Base-by-base conservation (phyloP, 495 filamentous ascomycete species). In the Penicillium nucicola region DNA sequence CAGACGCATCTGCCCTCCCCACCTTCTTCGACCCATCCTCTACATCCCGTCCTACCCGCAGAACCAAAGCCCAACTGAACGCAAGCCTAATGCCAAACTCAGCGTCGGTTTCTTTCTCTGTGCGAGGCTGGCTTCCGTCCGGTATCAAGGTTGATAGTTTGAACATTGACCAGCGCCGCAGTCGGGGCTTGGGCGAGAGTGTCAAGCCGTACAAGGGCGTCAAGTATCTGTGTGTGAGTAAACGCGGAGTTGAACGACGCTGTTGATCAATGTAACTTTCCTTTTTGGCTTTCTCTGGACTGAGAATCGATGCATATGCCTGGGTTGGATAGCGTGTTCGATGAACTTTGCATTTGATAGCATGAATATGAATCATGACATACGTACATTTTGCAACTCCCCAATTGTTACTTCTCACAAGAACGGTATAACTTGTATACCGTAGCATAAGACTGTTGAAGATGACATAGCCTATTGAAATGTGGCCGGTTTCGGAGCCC, bases 181-280 rank as follows among this genome's bases (percentile, higher is more conserved):
- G 89, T 69, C 79, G 85, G 23, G 93, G 93, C 3, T 53, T 99
- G 10, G 91, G 90, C 1, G 89, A 95, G 57, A 83, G 86, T 10
- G 82, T 97, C 36, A 92, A 89, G 67, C 93, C 95, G 34, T 99
- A 95, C 68, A 99, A 97, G 74, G 95, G 93, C 11, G 93, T 97
- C 39, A 99, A 97, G 70, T 99, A 99, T 69, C 65, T 97, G 48
- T 95, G 90, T 56, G 83, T 93, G 23, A 96, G 90, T 69, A 84
- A 81, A 54, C 83, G 81, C 36, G 95, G 95, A 3, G 78, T 99
- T 34, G 93, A 97, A 70, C 58, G 72, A 18, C 63, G 74, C 43
- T 74, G 69, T 46, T 77, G 52, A 67, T 33, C 3, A 17, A 15
- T 45, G 43, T 45, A 45, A 9, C 1, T 45, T 31, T 15, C 13